These are phyloP conservation scores for Smallanthus sonchifolius DNA, from an alignment of 129 eudicot genomes.

Conservation along the genomic window DNA sequence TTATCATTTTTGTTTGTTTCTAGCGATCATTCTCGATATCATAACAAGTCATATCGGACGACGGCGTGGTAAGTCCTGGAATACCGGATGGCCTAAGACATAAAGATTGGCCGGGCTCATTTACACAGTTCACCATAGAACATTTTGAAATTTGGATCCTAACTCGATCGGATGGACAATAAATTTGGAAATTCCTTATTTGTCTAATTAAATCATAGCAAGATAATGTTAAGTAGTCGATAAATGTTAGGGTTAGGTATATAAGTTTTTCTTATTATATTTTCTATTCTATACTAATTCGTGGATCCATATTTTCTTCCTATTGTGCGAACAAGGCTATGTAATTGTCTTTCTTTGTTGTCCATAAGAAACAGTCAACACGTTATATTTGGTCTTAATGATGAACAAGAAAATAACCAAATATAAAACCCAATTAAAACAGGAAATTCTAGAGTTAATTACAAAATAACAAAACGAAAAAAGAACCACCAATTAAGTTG, in stretches of 20 bases:
- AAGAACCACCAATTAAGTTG: too few species aligned
- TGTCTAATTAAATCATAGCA: background rate
- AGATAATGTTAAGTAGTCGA: background rate
- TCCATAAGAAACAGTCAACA: background rate
- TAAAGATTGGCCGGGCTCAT: too few species aligned
- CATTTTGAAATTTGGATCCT: too few species aligned
- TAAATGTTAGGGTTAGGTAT: conserved; percentile 5
- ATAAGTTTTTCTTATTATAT: background rate
- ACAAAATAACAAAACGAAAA: background rate
- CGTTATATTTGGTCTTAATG: background rate
- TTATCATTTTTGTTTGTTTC: too few species aligned
- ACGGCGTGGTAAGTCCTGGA: too few species aligned
- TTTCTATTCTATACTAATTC: background rate
- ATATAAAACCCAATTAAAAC: background rate
- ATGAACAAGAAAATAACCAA: background rate
- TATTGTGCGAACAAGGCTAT: background rate
- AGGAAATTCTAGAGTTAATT: background rate
- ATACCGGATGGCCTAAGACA: too few species aligned
- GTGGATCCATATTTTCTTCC: background rate
- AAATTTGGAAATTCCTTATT: background rate
- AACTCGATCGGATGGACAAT: background rate
- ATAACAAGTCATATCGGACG: too few species aligned
- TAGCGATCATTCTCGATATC: too few species aligned
- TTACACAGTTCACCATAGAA: too few species aligned
- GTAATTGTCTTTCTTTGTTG: conserved; percentile 1